A percentile compares a stretch with the other conserved stretches of the same genome.
These are phyloP conservation scores for Discostella stelligeroides DNA, from an alignment of 108 stramenopile genomes.

Conservation along the genomic window DNA sequence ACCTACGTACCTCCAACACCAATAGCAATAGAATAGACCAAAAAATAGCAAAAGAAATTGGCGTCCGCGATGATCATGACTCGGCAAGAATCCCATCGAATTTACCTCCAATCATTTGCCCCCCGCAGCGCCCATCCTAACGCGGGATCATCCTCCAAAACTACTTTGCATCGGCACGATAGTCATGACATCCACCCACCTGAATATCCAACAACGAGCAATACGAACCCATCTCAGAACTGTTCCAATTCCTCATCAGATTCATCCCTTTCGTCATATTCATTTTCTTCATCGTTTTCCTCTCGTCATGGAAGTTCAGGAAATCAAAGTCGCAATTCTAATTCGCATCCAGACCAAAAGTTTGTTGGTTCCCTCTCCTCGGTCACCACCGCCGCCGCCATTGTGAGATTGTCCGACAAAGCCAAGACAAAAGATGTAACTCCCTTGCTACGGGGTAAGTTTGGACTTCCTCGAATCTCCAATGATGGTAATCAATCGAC, in stretches of 20 bases:
- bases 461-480: conserved; percentile 37
- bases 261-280: conserved; percentile 21
- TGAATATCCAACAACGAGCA: conserved; percentile 34
- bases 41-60: no score
- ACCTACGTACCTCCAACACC: no score
- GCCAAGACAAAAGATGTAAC: conserved; percentile 50
- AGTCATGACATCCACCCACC: conserved; percentile 44
- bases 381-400: conserved; percentile 40
- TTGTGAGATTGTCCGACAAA: conserved; percentile 42
- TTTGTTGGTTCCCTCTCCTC: conserved; percentile 25
- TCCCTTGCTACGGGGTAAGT: conserved; percentile 47
- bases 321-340: neutral
- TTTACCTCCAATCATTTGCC: conserved; percentile 49
- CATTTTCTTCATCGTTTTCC: conserved; percentile 35
- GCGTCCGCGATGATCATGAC: neutral
- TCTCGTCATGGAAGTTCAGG: neutral
- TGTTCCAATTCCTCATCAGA: conserved; percentile 29
- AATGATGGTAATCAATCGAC: neutral
- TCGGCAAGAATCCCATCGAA: conserved; percentile 54
- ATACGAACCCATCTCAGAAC: conserved; percentile 32
- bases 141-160: neutral
- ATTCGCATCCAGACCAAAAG: conserved; percentile 1
- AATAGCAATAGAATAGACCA: no score
- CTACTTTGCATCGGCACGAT: conserved; percentile 33
- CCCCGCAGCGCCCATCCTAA: conserved; percentile 22